Evolutionary conservation across 495 filamentous ascomycete genomes (phyloP), one percentile per base, ranked within the genome.

Genomic region (Penicillium diatomitis): DNA sequence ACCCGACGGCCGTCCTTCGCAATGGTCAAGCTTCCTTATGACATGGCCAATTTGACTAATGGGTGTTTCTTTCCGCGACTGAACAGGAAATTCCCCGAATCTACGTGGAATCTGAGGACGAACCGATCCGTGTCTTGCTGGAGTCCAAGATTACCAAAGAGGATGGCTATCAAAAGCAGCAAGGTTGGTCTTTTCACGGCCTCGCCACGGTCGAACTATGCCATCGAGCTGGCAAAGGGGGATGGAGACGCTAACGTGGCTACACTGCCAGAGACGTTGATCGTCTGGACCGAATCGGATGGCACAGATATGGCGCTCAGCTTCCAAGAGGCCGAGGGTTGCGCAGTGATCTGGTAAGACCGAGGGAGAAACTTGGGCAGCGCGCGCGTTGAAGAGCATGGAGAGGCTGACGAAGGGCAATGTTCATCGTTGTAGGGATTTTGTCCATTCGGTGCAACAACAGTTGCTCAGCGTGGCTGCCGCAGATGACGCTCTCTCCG

Each of bases 101-200:
- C 54, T 77, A 83, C 50, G 92, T 98, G 52, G 84, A 94, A 57
- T 95, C 92, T 31, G 92, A 98, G 73, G 92, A 98, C 61, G 76
- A 90, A 40, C 84, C 87, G 27, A 77, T 86, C 32, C 82, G 92
- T 41, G 76, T 86, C 43, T 74, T 98, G 30, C 72, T 98, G 46
- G 87, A 96, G 68, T 95, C 75, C 31, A 88, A 79, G 60, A 95
- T 98, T 49, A 79, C 81, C 50, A 95, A 90, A 63, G 90, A 96
- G 51, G 92, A 96, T 80, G 87, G 86, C 37, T 97, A 97, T 69
- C 89, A 96, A 69, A 96, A 96, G 68, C 92, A 98, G 62, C 92
- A 97, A 84, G 90, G 90, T 91, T 75, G 59, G 51, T 55, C 53
- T 61, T 50, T 52, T 61, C 37, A 51, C 41, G 48, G 44, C 32